These are phyloP conservation scores for Pyrenophora tritici-repentis DNA, from an alignment of 2,329 filamentous ascomycete species.

Conservation along the genomic window DNA sequence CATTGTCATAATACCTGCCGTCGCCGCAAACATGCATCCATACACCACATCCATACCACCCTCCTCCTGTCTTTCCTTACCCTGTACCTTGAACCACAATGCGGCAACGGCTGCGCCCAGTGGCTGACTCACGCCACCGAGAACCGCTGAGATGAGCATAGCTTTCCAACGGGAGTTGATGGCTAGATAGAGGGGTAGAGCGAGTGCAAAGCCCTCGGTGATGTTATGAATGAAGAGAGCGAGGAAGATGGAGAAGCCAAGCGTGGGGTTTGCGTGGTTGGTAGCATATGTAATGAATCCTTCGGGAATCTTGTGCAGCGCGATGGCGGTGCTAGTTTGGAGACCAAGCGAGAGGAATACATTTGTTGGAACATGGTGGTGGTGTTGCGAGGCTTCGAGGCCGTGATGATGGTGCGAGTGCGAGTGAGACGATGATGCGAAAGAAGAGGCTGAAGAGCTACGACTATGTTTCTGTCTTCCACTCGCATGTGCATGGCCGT, in stretches of 20 bases:
- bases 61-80: slow-evolving; percentile 52
- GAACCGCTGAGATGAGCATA: slow-evolving; percentile 79
- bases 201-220: slow-evolving; percentile 93
- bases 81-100: slow-evolving; percentile 79
- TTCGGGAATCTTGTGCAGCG: slow-evolving; percentile 92
- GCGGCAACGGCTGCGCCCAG: slow-evolving; percentile 83
- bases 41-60: slow-evolving; percentile 67
- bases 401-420: slow-evolving; percentile 11
- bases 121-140: slow-evolving; percentile 88
- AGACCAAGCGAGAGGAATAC: slow-evolving; percentile 94
- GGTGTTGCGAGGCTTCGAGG: slow-evolving; percentile 61
- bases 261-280: slow-evolving; percentile 87
- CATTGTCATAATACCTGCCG: slow-evolving; percentile 93
- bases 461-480: slow-evolving; percentile 17
- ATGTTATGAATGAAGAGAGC: slow-evolving; percentile 98
- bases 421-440: slow-evolving; percentile 6
- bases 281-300: slow-evolving; percentile 91
- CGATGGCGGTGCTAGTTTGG: slow-evolving; percentile 93
- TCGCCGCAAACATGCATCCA: slow-evolving; percentile 83
- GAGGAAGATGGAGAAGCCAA: slow-evolving; percentile 92
- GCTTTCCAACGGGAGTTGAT: slow-evolving; percentile 79
- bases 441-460: slow-evolving; percentile 19
- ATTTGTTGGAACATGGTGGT: slow-evolving; percentile 94
- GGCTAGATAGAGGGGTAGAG: slow-evolving; percentile 89
- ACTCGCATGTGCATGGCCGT: slow-evolving; percentile 13